Base-by-base conservation (phyloP, 768 basidiomycete species). In the Mycena albidolilacea region DNA sequence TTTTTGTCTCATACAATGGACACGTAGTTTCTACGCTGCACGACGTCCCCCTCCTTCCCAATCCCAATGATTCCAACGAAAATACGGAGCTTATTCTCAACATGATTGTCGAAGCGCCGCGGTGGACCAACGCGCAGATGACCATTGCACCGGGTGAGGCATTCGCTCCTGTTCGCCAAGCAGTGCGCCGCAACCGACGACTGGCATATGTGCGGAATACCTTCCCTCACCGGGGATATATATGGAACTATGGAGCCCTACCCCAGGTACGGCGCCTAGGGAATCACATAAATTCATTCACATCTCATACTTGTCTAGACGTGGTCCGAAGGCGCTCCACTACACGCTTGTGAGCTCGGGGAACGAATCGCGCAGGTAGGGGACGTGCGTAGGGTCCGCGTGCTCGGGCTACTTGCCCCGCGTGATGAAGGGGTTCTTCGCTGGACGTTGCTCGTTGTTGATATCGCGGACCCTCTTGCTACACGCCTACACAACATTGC, bases 61-160 rank as follows among this genome's bases (percentile, higher is more conserved):
- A 19, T 41, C 17, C 80, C 5, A 52, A n/a, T 41, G 46, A 63
- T 67, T 91, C 93, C 81, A 88, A 88, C 82, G 39, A 43, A 2
- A 48, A 46, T 37, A 87, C 83, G 82, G 90, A 90, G 80, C 90
- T 90, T 78, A 88, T 92, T 83, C 84, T 94, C 80, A 94, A 93
- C 89, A 94, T 94, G 91, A 83, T 93, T 80, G 92, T 93, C 84
- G 90, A 93, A 84, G 86, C 92, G 44, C 94, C 93, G 43, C 90
- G 93, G 78, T 95, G 94, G 93, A 93, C 91, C 79, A 93, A 93
- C 85, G 94, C 93, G 71, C 94, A 94, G 87, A 91, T 93, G 90
- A 91, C 92, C 82, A 92, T 94, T 80, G 92, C 86, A 78, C 93
- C 93, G 81, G 90, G 91, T 74, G 93, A 95, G 82, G 59, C 88